Base-by-base conservation (phyloP, 148 eudicot genomes). In the Vaccinium macrocarpon region DNA sequence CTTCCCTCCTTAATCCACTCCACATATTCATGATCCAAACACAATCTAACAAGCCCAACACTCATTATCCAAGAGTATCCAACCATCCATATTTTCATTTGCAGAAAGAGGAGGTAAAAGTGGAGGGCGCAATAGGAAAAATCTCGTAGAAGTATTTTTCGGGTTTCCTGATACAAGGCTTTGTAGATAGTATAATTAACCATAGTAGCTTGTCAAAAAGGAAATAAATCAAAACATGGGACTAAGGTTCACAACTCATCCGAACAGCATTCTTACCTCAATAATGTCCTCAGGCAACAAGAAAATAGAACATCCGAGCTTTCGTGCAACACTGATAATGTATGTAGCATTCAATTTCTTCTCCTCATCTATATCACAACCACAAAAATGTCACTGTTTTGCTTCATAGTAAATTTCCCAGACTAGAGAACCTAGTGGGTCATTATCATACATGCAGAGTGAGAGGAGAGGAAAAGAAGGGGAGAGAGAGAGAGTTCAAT, bases 251-350 rank as follows among this genome's bases (percentile, higher is more conserved):
- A 68, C 42, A 12, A 27, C 38, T 68, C 73, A 84, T 8, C 18
- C 42, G 2, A 57, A 48, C 62, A 56, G 66, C 78, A 77, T 76
- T 42, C 83, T 89, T 82, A 92, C 99, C 97, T 96, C 96, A 86
- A 96, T 96, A 79, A 96, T 94, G 87, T 96, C 99, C 88, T 96
- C 99, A 0, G 99, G 99, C 91, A 96, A 87, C 89, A 96, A 91
- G 88, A 96, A 96, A 77, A 96, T 90, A 1, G 98, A 96, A 82
- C 99, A 96, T 16, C 99, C 99, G 76, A 96, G 95, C 87, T 96
- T 96, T 84, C 99, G 86, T 32, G 99, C 98, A 83, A 96, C 99
- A 88, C 99, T 96, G 86, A 96, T 96, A 10, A 94, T 96, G 85
- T 96, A 96, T 11, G 92, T 96, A 79, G 99, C 99, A 90, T 96